phyloP scores from a whole-genome alignment of 345 rosid species.

The Syzygium grande region DNA sequence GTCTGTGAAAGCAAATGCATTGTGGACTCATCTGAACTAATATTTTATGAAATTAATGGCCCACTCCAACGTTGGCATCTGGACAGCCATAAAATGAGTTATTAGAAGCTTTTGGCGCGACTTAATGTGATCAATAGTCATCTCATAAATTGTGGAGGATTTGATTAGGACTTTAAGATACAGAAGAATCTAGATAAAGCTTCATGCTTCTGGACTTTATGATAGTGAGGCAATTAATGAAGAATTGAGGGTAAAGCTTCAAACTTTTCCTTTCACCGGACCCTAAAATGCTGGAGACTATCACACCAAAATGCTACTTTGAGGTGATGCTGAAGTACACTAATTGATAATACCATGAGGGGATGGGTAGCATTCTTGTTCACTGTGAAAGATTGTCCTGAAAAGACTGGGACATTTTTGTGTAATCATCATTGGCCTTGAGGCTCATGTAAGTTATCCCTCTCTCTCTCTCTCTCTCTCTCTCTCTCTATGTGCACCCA shows the following conservation, averaged over 20 bases:
- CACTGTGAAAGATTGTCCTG: neutral
- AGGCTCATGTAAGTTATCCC: neutral
- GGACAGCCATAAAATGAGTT: neutral
- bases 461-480: neutral
- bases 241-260: neutral
- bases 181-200: neutral
- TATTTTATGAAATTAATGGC: constrained; percentile 41
- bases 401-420: neutral
- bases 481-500: neutral
- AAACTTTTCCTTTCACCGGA: neutral
- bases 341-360: neutral
- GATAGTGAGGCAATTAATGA: neutral
- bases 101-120: neutral
- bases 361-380: neutral
- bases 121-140: neutral
- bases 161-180: neutral
- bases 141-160: neutral
- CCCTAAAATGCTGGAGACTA: neutral
- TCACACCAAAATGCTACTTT: neutral
- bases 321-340: neutral
- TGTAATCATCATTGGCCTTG: neutral
- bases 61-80: constrained; percentile 9
- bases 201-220: neutral
- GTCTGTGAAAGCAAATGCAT: constrained; percentile 36
- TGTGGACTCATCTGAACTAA: constrained; percentile 25